Evolutionary conservation across 2,329 filamentous ascomycete genomes (phyloP).

Genomic region (Botrytis fragariae): DNA sequence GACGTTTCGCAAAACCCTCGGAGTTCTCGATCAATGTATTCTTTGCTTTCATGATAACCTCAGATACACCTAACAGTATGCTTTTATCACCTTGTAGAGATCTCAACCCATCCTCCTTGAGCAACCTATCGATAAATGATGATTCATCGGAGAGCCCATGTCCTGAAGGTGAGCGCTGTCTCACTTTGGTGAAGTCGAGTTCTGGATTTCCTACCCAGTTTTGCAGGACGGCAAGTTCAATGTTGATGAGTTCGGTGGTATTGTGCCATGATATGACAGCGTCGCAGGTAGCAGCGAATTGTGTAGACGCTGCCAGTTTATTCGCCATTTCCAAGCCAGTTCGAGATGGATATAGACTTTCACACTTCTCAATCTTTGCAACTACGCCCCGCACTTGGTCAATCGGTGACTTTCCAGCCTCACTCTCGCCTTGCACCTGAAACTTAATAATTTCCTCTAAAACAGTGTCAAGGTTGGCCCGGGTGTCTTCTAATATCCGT

Average conservation of each 20-base stretch:
- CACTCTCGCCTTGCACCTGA: slow-evolving; percentile 88
- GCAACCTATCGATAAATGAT: slow-evolving; percentile 87
- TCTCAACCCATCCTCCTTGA: slow-evolving; percentile 93
- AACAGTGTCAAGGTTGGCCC: slow-evolving; percentile 66
- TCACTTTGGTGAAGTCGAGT: slow-evolving; percentile 80
- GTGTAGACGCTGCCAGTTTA: slow-evolving; percentile 70
- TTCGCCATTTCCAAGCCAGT: slow-evolving; percentile 71
- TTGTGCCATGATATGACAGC: slow-evolving; percentile 96
- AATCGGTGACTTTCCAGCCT: slow-evolving; percentile 78
- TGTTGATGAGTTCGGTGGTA: slow-evolving; percentile 93
- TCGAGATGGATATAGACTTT: slow-evolving; percentile 80
- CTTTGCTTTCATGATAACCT: slow-evolving; percentile 91
- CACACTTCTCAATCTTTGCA: slow-evolving; percentile 83
- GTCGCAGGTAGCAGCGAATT: slow-evolving; percentile 80
- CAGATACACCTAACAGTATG: slow-evolving; percentile 79
- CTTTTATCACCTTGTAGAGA: slow-evolving; percentile 85
- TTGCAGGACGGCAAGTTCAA: slow-evolving; percentile 84
- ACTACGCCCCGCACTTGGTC: slow-evolving; percentile 90
- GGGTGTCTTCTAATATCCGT: slow-evolving; percentile 82
- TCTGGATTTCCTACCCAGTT: slow-evolving; percentile 97
- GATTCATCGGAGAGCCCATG: slow-evolving; percentile 83
- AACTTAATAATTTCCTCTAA: slow-evolving; percentile 91
- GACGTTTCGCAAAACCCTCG: slow-evolving; percentile 78
- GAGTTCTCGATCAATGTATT: slow-evolving; percentile 85
- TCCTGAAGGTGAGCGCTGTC: slow-evolving; percentile 63